Base-by-base conservation (phyloP, 75 land plant genomes). In the Picea sitchensis region DNA sequence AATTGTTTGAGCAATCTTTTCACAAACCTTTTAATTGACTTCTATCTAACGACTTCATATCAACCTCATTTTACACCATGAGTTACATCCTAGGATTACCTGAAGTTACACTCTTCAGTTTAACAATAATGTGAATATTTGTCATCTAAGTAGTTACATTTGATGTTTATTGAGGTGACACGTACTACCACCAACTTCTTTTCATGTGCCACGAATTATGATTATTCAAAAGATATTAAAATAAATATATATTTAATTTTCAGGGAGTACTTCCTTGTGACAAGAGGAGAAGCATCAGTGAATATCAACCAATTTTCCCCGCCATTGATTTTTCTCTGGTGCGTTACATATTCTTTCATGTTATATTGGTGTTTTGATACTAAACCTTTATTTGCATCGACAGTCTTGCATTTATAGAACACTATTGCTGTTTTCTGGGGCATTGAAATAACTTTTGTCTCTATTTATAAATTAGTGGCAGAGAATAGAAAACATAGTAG, bases 251-350 rank as follows among this genome's bases (percentile, higher is more conserved):
- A 51, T 51, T 51, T 51, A 11, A 36, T 76, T 59, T 80, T 51
- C 86, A 94, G 91, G 99, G 99, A 75, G 85, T 93, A 41, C 92
- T 90, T 78, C 98, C 98, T 77, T 97, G 99, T 84, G 98, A 97
- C 80, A 86, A 86, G 74, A 83, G 99, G 78, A 87, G 90, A 83
- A 87, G 65, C 76, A 82, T 97, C 65, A 87, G 81, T 77, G 86
- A 88, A 20, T 95, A 91, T 84, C 88, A 79, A 32, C 75, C 60
- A 17, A 80, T 86, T 34, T 97, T 97, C 80, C 99, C 99, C 21
- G 92, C 89, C 61, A 87, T 97, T 80, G 95, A 95, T 77, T 97
- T 97, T 81, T 93, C 98, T n/a, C 80, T 87, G 90, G 98, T 78
- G 83, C 79, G 87, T 84, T 20, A 71, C 82, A 80, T 34, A 5